A percentile compares a stretch with the other conserved stretches of the same genome.
Conservation (phyloP, 768 basidiomycete species). For the Chalciporus sphaerocephalus region DNA sequence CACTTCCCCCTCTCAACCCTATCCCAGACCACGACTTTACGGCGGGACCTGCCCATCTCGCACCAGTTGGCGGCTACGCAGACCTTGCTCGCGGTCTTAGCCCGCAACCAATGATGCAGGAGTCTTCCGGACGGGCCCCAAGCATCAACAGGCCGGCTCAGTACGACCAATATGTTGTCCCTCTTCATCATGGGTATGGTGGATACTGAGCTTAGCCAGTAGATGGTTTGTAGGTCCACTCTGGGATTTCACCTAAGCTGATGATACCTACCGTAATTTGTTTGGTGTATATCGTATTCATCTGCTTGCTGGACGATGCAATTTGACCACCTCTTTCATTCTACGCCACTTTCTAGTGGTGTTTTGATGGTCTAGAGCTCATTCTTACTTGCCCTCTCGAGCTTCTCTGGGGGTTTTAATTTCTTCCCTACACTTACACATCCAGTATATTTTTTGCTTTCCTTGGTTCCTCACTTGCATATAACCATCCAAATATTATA, state of each 20-base stretch:
- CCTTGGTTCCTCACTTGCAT: constrained; percentile 2
- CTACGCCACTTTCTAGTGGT: neutral
- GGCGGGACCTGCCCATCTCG: constrained; percentile 50
- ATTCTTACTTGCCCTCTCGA: constrained; percentile 23
- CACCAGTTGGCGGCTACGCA: constrained; percentile 76
- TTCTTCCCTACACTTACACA: neutral
- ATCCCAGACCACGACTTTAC: constrained; percentile 78
- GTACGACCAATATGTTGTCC: constrained; percentile 54
- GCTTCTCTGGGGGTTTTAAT: neutral
- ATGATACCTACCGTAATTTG: neutral
- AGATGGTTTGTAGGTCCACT: neutral
- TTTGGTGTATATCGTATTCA: constrained; percentile 6
- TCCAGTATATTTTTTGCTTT: neutral
- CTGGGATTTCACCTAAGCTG: neutral
- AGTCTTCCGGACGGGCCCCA: constrained; percentile 34
- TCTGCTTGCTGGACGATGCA: constrained; percentile 34
- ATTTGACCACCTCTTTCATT: neutral
- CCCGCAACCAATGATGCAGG: constrained; percentile 54
- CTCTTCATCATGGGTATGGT: constrained; percentile 49
- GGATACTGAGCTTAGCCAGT: constrained; percentile 16
- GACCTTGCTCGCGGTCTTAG: constrained; percentile 74
- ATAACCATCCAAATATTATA: neutral
- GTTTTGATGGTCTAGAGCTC: constrained; percentile 1
- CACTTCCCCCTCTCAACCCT: constrained; percentile 35
- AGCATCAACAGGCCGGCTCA: constrained; percentile 44